Evolutionary conservation across 139 green algal species (phyloP).

Genomic region (Trebouxia sp.): DNA sequence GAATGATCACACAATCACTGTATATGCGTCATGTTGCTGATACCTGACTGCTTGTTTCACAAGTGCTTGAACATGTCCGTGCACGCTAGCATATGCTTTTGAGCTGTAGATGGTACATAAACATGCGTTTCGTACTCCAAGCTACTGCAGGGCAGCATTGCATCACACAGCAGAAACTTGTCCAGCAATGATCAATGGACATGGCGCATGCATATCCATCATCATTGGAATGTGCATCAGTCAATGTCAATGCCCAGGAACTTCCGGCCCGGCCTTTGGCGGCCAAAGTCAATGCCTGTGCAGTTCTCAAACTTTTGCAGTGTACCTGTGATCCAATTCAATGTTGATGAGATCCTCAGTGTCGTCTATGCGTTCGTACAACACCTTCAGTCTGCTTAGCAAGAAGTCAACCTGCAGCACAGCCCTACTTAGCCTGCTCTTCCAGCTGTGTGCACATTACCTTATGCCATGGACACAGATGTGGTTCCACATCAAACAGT

Average conservation of each 20-base stretch:
- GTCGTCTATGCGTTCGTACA: constrained; percentile 40
- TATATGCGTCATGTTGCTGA: neutral
- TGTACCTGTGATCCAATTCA: constrained; percentile 47
- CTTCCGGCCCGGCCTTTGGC: no score
- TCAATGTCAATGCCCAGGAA: no score
- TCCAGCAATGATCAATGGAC: neutral
- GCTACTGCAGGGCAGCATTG: no score
- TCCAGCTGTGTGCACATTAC: neutral
- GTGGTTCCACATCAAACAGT: neutral
- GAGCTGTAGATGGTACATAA: neutral
- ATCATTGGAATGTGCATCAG: no score
- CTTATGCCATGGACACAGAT: neutral
- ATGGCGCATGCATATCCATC: no score
- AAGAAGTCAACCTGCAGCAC: constrained; percentile 37
- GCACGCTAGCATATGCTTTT: no score
- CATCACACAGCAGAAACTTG: neutral
- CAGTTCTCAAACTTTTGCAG: no score
- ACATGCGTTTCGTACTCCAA: neutral
- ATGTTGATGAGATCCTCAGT: constrained; percentile 49
- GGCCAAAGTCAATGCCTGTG: no score
- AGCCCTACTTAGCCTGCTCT: neutral
- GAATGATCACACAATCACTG: neutral
- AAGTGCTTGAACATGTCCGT: no score
- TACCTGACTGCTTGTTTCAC: neutral
- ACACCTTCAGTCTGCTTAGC: constrained; percentile 34